These are phyloP conservation scores for Conticribra weissflogii DNA, from an alignment of 108 stramenopile genomes.

Conservation along the genomic window DNA sequence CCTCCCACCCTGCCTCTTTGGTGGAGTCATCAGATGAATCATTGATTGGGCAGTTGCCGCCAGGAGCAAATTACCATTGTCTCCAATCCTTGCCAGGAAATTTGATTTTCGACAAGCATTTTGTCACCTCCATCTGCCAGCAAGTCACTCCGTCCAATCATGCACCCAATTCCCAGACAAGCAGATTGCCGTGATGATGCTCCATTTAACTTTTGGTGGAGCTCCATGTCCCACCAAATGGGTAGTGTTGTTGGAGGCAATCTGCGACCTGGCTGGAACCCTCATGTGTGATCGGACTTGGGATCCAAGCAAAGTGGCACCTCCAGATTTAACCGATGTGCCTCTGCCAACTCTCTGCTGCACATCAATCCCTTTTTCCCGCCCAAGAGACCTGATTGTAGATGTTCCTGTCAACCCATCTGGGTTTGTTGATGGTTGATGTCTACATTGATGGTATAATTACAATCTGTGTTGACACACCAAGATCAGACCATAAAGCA, in stretches of 20 bases:
- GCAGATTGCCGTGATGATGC: constrained; percentile 5
- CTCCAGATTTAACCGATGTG: background rate
- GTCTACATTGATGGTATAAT: constrained; percentile 20
- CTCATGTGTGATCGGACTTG: background rate
- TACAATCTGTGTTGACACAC: background rate
- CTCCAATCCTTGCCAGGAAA: constrained; percentile 1
- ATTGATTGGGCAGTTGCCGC: constrained; percentile 7
- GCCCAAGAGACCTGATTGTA: constrained; percentile 17
- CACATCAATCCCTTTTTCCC: constrained; percentile 17
- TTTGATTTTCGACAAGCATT: constrained; percentile 10
- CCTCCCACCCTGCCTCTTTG: background rate
- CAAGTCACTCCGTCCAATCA: constrained; percentile 3
- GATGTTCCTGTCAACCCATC: constrained; percentile 15
- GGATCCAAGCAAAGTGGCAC: background rate
- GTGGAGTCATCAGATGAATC: background rate
- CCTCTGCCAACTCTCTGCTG: too few relatives aligned
- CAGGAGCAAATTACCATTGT: background rate
- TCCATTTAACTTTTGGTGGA: constrained; percentile 33
- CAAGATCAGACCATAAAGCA: background rate
- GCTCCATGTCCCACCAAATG: constrained; percentile 22
- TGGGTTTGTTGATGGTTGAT: constrained; percentile 19
- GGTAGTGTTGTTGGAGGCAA: constrained; percentile 12
- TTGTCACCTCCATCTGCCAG: background rate
- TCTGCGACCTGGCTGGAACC: constrained; percentile 15
- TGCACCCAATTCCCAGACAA: constrained; percentile 19